Conservation (phyloP, 2,329 filamentous ascomycete genomes). For the Samsoniella hepiali region DNA sequence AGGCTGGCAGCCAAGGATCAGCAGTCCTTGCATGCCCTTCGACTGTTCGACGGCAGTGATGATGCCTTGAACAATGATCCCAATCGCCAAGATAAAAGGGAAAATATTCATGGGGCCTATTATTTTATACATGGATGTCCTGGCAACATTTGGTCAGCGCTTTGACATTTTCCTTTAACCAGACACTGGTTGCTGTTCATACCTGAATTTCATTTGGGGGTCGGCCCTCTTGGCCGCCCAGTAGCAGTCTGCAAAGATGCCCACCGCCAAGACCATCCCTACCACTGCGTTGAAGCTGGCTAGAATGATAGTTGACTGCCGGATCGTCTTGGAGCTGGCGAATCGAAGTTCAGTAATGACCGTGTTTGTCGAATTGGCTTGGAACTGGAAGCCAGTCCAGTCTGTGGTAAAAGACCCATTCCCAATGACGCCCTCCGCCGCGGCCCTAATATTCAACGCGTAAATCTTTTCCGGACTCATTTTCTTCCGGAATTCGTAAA, state of each 20-base stretch:
- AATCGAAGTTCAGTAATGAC: constrained; percentile 52
- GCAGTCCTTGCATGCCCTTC: constrained; percentile 49
- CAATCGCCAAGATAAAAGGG: constrained; percentile 55
- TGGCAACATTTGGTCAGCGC: constrained; percentile 21
- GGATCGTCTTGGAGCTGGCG: constrained; percentile 53
- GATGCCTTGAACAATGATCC: constrained; percentile 56
- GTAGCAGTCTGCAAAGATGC: constrained; percentile 57
- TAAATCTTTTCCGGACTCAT: background rate
- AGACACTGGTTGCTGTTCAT: constrained; percentile 18
- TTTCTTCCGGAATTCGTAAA: too few relatives aligned
- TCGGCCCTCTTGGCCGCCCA: constrained; percentile 41
- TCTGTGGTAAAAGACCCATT: constrained; percentile 12
- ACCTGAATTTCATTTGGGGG: constrained; percentile 42
- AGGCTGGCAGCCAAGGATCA: constrained; percentile 50
- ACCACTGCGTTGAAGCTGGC: constrained; percentile 59
- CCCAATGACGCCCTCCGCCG: constrained; percentile 9
- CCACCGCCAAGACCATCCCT: constrained; percentile 52
- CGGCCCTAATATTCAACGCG: background rate
- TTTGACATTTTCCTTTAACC: background rate
- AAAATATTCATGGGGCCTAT: constrained; percentile 48
- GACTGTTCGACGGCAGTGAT: constrained; percentile 56
- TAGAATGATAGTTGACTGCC: constrained; percentile 60
- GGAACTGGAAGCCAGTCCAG: constrained; percentile 29
- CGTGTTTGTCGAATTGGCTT: constrained; percentile 42
- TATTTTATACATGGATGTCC: constrained; percentile 40